phyloP scores from a whole-genome alignment of 2,329 filamentous ascomycete genomes.

The Graphiopsis chlorocephala region DNA sequence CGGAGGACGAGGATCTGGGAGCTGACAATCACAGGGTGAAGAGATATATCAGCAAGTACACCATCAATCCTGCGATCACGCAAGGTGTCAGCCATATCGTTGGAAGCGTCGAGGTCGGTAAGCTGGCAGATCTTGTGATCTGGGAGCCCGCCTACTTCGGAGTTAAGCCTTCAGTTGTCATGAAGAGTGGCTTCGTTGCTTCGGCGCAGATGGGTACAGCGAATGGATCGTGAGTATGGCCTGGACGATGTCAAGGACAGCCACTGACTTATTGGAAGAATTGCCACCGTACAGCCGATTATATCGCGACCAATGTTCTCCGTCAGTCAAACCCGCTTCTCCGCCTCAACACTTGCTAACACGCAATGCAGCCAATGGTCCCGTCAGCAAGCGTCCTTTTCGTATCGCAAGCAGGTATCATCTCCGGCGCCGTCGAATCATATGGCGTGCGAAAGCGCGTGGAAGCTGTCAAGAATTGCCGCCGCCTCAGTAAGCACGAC shows the following conservation, averaged over 20 bases:
- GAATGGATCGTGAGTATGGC: neutral
- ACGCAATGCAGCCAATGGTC: constrained; percentile 67
- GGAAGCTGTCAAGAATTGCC: constrained; percentile 72
- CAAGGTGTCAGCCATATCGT: constrained; percentile 84
- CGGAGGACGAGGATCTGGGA: constrained; percentile 71
- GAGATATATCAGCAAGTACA: constrained; percentile 90
- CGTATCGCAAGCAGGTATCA: constrained; percentile 19
- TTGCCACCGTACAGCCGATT: constrained; percentile 80
- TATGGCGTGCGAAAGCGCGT: constrained; percentile 76
- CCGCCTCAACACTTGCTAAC: neutral
- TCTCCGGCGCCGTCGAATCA: constrained; percentile 59
- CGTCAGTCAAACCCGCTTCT: constrained; percentile 54
- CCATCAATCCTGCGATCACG: constrained; percentile 82
- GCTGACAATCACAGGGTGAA: constrained; percentile 90
- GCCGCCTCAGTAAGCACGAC: constrained; percentile 72
- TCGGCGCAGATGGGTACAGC: constrained; percentile 65
- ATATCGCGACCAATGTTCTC: constrained; percentile 60
- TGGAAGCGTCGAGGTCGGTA: constrained; percentile 80
- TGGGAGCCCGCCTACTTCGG: constrained; percentile 85
- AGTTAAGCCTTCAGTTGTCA: constrained; percentile 71
- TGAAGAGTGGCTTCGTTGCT: constrained; percentile 82
- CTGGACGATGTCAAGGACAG: neutral
- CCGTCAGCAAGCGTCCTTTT: constrained; percentile 57
- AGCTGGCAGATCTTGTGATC: constrained; percentile 79
- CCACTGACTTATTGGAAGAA: constrained; percentile 42